These are phyloP conservation scores for Kernera saxatilis DNA, from an alignment of 345 rosid genomes.

Conservation along the genomic window DNA sequence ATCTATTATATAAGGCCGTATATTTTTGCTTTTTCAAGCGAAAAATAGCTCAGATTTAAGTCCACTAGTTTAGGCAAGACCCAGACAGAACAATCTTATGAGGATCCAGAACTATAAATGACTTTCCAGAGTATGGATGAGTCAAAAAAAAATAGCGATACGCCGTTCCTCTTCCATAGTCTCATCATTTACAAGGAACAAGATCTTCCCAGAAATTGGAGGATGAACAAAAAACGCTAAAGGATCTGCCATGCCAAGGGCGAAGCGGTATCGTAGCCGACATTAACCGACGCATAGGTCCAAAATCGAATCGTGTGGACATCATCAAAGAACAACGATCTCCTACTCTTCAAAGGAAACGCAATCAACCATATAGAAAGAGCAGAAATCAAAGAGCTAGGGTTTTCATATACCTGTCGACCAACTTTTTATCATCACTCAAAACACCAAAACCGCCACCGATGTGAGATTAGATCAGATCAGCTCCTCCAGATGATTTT, in stretches of 20 bases:
- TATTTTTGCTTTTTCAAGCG: not conserved
- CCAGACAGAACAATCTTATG: not conserved
- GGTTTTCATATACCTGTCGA: not conserved
- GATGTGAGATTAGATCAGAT: not conserved
- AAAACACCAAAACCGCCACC: not conserved
- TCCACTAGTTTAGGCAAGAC: not conserved
- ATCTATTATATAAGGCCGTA: not conserved
- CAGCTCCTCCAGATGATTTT: not conserved
- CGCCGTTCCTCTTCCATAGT: not conserved
- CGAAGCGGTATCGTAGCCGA: not conserved
- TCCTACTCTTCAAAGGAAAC: not conserved
- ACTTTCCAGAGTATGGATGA: not conserved
- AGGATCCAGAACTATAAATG: not conserved
- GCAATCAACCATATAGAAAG: not conserved
- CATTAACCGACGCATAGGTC: not conserved
- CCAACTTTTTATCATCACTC: not conserved
- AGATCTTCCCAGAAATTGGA: not conserved
- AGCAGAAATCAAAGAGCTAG: not conserved
- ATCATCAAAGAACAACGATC: not conserved
- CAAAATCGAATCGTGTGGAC: not conserved
- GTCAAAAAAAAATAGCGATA: not conserved
- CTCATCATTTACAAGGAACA: not conserved
- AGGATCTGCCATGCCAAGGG: not conserved
- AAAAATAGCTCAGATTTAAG: not conserved
- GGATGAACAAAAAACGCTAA: not conserved